A percentile compares a stretch with the other conserved stretches of the same genome.
Conservation (phyloP, 768 basidiomycete species). For the Ephemerocybe angulata region DNA sequence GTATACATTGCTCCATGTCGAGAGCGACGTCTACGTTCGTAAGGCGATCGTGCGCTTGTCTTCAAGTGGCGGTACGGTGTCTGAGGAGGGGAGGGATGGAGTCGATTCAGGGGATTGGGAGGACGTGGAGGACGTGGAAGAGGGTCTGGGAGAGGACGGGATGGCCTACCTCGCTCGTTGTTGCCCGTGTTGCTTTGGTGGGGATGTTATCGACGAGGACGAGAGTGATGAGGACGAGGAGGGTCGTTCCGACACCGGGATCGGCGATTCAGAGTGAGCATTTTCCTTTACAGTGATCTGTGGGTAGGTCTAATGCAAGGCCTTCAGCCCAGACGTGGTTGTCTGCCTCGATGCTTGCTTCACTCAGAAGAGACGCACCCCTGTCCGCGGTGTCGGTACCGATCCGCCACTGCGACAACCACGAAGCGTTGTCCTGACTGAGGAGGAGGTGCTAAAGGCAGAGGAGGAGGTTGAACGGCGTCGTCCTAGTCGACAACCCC, state of each 20-base stretch:
- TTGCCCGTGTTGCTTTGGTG: neutral
- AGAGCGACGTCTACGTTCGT: neutral
- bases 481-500: slow-evolving; percentile 3
- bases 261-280: too few species aligned
- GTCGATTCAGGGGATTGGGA: neutral
- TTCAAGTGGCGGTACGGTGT: neutral
- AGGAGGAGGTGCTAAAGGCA: slow-evolving; percentile 17
- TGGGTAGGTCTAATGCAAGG: neutral
- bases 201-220: too few species aligned
- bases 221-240: too few species aligned
- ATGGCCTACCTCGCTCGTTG: neutral
- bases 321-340: neutral
- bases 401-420: slow-evolving; percentile 19
- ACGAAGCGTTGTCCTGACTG: slow-evolving; percentile 17
- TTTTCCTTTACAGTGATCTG: neutral
- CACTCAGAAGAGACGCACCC: slow-evolving; percentile 9
- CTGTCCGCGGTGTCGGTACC: slow-evolving; percentile 3
- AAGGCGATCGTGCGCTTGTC: neutral
- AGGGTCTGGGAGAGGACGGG: too few species aligned
- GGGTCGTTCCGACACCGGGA: too few species aligned
- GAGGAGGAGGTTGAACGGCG: slow-evolving; percentile 16
- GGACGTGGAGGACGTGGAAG: neutral
- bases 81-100: neutral
- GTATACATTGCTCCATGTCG: neutral
- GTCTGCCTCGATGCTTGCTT: slow-evolving; percentile 17